A percentile compares a stretch with the other conserved stretches of the same genome.
phyloP scores from a whole-genome alignment of 208 protist genomes.

The Leishmania tarentolae region DNA sequence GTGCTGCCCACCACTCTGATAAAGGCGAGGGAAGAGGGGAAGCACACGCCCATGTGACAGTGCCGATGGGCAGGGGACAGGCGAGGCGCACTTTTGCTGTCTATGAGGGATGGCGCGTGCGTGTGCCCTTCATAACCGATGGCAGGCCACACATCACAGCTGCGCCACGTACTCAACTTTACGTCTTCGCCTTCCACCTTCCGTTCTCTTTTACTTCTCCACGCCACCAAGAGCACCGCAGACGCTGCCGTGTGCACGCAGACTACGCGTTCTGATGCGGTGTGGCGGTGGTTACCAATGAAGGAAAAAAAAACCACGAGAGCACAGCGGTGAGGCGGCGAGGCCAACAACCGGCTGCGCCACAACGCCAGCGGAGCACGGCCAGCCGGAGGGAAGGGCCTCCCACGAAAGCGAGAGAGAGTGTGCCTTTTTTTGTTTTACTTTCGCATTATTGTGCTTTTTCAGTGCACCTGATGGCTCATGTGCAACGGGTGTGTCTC shows the following conservation, averaged over 20 bases:
- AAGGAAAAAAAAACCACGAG: neutral
- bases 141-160: neutral
- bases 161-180: neutral
- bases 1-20: neutral
- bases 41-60: neutral
- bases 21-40: neutral
- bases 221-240: neutral
- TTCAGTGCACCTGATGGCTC: neutral
- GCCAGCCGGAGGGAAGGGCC: neutral
- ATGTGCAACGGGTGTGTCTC: neutral
- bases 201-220: neutral
- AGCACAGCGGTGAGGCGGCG: neutral
- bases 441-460: slow-evolving; percentile 20
- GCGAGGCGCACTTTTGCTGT: neutral
- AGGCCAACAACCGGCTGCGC: neutral
- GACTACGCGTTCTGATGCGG: neutral
- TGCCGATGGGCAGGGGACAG: neutral
- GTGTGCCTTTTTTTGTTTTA: too few species aligned
- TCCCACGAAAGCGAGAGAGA: neutral
- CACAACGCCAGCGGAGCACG: neutral
- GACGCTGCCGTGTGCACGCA: neutral
- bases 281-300: neutral
- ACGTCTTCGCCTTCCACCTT: neutral
- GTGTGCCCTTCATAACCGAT: neutral
- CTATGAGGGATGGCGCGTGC: neutral